These are phyloP conservation scores for Neofusicoccum laricinum DNA, from an alignment of 2,329 filamentous ascomycete genomes.

Conservation along the genomic window DNA sequence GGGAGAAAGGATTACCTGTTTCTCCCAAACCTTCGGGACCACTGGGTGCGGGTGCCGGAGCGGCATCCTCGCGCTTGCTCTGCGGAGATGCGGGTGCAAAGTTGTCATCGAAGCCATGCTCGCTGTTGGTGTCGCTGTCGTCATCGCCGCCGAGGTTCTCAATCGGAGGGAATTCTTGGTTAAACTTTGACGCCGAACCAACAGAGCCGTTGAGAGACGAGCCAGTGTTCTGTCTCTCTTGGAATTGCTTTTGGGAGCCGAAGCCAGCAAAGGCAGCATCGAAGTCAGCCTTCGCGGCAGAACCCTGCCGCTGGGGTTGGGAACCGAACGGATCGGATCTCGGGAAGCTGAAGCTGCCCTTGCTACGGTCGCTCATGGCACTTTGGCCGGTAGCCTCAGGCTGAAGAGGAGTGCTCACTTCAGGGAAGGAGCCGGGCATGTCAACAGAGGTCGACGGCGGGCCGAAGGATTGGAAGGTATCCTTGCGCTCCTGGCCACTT, in stretches of 20 bases:
- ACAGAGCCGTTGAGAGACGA: slow-evolving; percentile 29
- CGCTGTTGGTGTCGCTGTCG: slow-evolving; percentile 69
- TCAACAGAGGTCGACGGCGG: slow-evolving; percentile 24
- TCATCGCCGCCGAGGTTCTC: slow-evolving; percentile 79
- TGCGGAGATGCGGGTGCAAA: slow-evolving; percentile 65
- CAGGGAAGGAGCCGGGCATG: slow-evolving; percentile 50
- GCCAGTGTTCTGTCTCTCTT: slow-evolving; percentile 38
- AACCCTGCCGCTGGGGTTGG: slow-evolving; percentile 30
- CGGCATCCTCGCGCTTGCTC: slow-evolving; percentile 30
- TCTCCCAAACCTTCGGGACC: slow-evolving; percentile 15
- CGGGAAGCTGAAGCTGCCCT: slow-evolving; percentile 43
- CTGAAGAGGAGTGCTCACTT: slow-evolving; percentile 42
- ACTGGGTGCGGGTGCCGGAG: slow-evolving; percentile 24
- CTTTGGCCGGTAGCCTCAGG: slow-evolving; percentile 49
- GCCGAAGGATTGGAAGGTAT: slow-evolving; percentile 39
- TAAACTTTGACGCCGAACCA: slow-evolving; percentile 51
- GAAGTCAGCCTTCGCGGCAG: slow-evolving; percentile 69
- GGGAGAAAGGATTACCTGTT: slow-evolving; percentile 26
- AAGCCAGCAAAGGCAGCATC: slow-evolving; percentile 83
- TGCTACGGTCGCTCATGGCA: slow-evolving; percentile 46
- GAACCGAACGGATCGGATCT: slow-evolving; percentile 42
- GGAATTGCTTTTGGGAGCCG: slow-evolving; percentile 50
- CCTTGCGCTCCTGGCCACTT: slow-evolving; percentile 37
- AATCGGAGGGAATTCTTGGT: slow-evolving; percentile 88
- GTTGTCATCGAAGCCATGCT: slow-evolving; percentile 85